These are phyloP conservation scores for Skeletonema marinoi DNA, from an alignment of 108 stramenopile genomes.

Conservation along the genomic window DNA sequence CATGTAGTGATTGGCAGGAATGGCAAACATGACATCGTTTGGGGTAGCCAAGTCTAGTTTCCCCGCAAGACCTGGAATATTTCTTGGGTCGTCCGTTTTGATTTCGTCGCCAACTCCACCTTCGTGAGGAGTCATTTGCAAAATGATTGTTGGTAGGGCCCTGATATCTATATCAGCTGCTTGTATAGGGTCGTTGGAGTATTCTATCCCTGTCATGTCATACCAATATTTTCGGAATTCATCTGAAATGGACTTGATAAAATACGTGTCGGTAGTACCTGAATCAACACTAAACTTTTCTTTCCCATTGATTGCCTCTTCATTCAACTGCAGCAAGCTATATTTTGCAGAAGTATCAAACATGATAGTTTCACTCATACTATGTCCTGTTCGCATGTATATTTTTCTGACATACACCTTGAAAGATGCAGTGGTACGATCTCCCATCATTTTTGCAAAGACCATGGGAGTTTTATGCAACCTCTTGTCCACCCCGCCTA, in stretches of 20 bases:
- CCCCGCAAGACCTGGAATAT: conserved; percentile 71
- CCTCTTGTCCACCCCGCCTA: conserved; percentile 82
- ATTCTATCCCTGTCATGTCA: conserved; percentile 70
- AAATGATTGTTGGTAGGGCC: conserved; percentile 72
- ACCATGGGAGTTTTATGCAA: conserved; percentile 88
- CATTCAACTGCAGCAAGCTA: conserved; percentile 48
- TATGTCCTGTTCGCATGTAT: conserved; percentile 67
- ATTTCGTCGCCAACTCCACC: conserved; percentile 48
- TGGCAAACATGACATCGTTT: conserved; percentile 75
- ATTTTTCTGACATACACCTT: conserved; percentile 81
- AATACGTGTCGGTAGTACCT: conserved; percentile 94
- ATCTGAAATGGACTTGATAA: conserved; percentile 54
- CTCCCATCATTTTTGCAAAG: conserved; percentile 73
- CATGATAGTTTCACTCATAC: conserved; percentile 36
- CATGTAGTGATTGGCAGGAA: conserved; percentile 85
- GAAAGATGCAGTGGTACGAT: conserved; percentile 69
- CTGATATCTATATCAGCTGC: conserved; percentile 49
- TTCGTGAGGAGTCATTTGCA: conserved; percentile 62
- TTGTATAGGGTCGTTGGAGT: conserved; percentile 58
- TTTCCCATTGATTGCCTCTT: conserved; percentile 62
- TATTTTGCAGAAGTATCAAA: conserved; percentile 32
- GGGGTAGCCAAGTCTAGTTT: conserved; percentile 58
- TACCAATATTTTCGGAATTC: conserved; percentile 79
- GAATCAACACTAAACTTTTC: conserved; percentile 94
- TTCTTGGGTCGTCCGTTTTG: conserved; percentile 27